phyloP scores from a whole-genome alignment of 2,329 filamentous ascomycete species.

The Scedosporium aurantiacum region DNA sequence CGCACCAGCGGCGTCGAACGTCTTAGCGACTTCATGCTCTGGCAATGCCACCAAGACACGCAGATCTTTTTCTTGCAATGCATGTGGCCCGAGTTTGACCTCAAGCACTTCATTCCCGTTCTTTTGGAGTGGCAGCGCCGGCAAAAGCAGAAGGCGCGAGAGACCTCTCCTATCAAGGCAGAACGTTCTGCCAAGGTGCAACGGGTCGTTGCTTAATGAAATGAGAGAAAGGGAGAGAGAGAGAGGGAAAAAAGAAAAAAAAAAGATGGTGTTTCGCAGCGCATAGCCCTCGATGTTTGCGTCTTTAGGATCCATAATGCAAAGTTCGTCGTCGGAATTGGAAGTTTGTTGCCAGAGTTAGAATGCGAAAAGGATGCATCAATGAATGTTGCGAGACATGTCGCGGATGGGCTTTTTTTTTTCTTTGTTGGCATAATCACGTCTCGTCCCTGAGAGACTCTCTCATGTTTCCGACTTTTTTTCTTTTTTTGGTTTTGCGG shows the following conservation, averaged over 20 bases:
- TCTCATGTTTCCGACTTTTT: neutral
- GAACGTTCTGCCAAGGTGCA: conserved; percentile 10
- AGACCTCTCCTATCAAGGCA: conserved; percentile 31
- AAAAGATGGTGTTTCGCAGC: conserved; percentile 6
- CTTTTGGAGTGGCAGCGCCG: conserved; percentile 79
- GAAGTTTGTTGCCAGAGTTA: neutral
- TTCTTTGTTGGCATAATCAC: neutral
- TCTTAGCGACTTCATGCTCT: conserved; percentile 95
- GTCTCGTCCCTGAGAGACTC: neutral
- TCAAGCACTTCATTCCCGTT: conserved; percentile 88
- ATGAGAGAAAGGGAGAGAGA: neutral
- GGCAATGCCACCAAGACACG: conserved; percentile 91
- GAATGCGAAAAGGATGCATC: neutral
- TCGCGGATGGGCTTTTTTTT: neutral
- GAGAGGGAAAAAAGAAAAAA: too few species aligned
- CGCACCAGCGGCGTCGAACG: conserved; percentile 88
- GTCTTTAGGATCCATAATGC: neutral
- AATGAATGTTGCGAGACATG: neutral
- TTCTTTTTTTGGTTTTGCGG: neutral
- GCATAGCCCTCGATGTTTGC: neutral
- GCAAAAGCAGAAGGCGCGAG: conserved; percentile 44
- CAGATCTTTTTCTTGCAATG: conserved; percentile 87
- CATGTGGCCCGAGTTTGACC: conserved; percentile 90
- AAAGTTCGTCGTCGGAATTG: neutral
- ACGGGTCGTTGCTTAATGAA: conserved; percentile 1